Evolutionary conservation across 1,139 yeast genomes (phyloP), one percentile per base, ranked within the genome.

Genomic region (Casaregolazyma suthepensis): DNA sequence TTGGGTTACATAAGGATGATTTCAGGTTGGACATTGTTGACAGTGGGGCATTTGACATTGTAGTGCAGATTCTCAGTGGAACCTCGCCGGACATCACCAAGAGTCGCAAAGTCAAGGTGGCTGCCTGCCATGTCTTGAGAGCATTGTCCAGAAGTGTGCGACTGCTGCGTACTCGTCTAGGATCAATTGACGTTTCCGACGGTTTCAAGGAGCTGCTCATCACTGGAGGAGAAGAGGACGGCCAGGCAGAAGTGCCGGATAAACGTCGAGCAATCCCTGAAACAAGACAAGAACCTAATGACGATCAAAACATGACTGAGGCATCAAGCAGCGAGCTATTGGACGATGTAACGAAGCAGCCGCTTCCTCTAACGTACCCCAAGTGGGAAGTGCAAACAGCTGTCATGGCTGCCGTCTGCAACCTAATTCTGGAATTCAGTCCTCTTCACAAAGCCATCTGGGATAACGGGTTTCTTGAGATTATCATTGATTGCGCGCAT

Each of bases 391-490:
- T 43, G 7, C 52, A 49, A 19, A 49, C 85, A 0, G 77, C 85
- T 5, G 76, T 84, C 1, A 74, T 87, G 66, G 88, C 94, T 1
- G 78, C 83, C 2, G 70, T 87, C 23, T 87, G 96, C 44, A 90
- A 90, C 64, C 75, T 88, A 52, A 82, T 87, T 10, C 76, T 89
- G 31, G 96, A 89, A 58, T 89, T 88, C 66, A 83, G 91, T 53
- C 86, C 93, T 1, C 74, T 87, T 60, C 78, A 88, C 52, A 73
- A 77, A 48, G 76, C 76, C 49, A 74, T 87, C 53, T 71, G 84
- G 38, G 77, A 80, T 19, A 75, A 79, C 57, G 87, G 82, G 2
- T 70, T 80, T 3, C 74, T 87, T 44, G 72, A 78, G 5, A 66
- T 76, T 2, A 75, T 83, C 49, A 70, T 74, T 49, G 75, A 69